Percentiles rank a stretch among this genome's conserved stretches.
Evolutionary conservation across 1,284 basidiomycete genomes (phyloP).

Genomic region (Puccinia hordei): DNA sequence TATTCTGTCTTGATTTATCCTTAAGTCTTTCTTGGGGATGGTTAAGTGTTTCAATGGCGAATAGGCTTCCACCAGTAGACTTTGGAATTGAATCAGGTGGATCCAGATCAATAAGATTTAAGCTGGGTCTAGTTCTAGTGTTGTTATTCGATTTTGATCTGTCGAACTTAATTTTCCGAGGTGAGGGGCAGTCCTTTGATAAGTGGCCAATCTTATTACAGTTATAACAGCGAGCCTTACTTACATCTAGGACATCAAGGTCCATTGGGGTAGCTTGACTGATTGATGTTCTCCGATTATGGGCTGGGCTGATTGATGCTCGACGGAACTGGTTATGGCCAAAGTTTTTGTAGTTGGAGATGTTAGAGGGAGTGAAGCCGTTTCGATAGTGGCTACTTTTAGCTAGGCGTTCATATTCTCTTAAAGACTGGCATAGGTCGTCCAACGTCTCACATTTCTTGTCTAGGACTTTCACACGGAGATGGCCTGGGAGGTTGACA

Average conservation of each 20-base stretch:
- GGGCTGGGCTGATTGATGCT: too few relatives aligned
- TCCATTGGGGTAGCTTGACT: slow-evolving; percentile 13
- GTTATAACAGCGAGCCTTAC: not conserved
- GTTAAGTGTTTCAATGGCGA: not conserved
- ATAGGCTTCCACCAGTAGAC: not conserved
- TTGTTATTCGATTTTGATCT: not conserved
- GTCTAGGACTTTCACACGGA: not conserved
- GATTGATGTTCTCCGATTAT: too few relatives aligned
- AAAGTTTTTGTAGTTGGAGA: too few relatives aligned
- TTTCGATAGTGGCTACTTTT: not conserved
- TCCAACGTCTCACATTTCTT: not conserved
- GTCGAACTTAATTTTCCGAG: not conserved
- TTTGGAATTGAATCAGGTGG: not conserved
- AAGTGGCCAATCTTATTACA: slow-evolving; percentile 16
- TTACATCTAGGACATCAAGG: slow-evolving; percentile 1
- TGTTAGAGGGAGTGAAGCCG: not conserved
- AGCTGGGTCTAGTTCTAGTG: not conserved
- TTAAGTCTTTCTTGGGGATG: not conserved
- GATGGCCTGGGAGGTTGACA: not conserved
- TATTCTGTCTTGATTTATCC: too few relatives aligned
- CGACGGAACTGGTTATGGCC: too few relatives aligned
- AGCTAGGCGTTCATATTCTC: not conserved
- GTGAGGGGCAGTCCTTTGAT: slow-evolving; percentile 6
- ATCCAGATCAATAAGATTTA: not conserved
- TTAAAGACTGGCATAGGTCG: not conserved